These are phyloP conservation scores for Cadophora sp. DNA, from an alignment of 2,329 filamentous ascomycete species.

Conservation along the genomic window DNA sequence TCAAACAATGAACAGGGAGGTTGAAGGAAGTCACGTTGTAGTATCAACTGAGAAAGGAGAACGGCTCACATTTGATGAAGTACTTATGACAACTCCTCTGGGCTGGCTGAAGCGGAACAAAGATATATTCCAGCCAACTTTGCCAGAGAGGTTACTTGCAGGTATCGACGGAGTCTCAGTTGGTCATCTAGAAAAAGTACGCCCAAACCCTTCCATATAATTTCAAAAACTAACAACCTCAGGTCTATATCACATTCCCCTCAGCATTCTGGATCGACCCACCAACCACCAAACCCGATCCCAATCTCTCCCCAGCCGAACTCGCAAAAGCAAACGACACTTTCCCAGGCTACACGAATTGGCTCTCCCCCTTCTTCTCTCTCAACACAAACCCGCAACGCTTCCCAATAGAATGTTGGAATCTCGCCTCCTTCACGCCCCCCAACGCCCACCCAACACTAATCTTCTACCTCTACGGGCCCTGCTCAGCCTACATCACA, in stretches of 20 bases:
- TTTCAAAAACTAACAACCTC: background rate
- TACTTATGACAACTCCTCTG: constrained; percentile 59
- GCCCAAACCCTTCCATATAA: background rate
- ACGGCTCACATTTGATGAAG: constrained; percentile 46
- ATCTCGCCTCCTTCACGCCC: constrained; percentile 61
- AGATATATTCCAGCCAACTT: constrained; percentile 51
- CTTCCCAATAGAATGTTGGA: constrained; percentile 69
- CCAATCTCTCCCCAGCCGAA: constrained; percentile 15
- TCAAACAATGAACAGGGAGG: constrained; percentile 19
- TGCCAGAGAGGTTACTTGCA: constrained; percentile 51
- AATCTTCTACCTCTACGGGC: constrained; percentile 67
- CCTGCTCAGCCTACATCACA: constrained; percentile 48
- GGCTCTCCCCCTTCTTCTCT: constrained; percentile 64
- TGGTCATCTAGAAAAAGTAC: constrained; percentile 58
- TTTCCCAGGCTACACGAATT: constrained; percentile 61
- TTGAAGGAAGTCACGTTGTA: constrained; percentile 23
- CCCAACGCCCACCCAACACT: constrained; percentile 66
- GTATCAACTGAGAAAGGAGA: constrained; percentile 34
- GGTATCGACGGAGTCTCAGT: constrained; percentile 52
- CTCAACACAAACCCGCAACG: constrained; percentile 53
- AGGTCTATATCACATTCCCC: constrained; percentile 61
- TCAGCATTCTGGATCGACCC: constrained; percentile 62
- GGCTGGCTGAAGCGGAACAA: constrained; percentile 55
- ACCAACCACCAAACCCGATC: constrained; percentile 6
- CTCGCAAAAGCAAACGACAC: constrained; percentile 23